A percentile compares a stretch with the other conserved stretches of the same genome.
Conservation (phyloP, 352 stramenopile species). For the Aphanomyces astaci region DNA sequence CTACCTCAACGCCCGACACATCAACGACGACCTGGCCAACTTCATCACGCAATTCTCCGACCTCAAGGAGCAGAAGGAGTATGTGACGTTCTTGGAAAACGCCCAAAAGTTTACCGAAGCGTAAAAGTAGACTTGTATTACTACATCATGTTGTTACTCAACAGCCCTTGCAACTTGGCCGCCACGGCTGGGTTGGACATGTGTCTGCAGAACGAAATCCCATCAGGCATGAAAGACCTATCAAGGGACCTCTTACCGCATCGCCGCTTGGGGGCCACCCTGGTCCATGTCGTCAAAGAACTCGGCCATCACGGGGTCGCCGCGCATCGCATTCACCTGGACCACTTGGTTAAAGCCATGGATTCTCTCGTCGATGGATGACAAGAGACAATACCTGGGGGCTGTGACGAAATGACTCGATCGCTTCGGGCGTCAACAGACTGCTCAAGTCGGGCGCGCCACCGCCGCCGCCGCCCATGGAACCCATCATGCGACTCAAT, state of each 20-base stretch:
- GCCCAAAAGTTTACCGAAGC: conserved; percentile 37
- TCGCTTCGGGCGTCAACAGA: conserved; percentile 24
- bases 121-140: conserved; percentile 29
- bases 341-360: not conserved
- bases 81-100: conserved; percentile 67
- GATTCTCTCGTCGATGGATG: too few relatives aligned
- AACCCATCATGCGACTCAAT: conserved; percentile 56
- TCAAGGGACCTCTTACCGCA: too few relatives aligned
- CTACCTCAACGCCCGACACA: conserved; percentile 66
- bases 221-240: not conserved
- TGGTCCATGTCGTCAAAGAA: conserved; percentile 77
- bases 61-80: conserved; percentile 82
- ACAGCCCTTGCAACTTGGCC: conserved; percentile 65
- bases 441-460: conserved; percentile 62
- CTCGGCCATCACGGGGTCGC: conserved; percentile 62
- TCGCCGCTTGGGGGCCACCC: conserved; percentile 64
- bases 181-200: conserved; percentile 84
- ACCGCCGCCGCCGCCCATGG: conserved; percentile 28
- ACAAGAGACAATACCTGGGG: conserved; percentile 46
- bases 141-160: conserved; percentile 55
- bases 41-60: conserved; percentile 80
- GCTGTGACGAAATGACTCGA: conserved; percentile 56
- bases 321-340: conserved; percentile 40
- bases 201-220: conserved; percentile 28
- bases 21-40: conserved; percentile 77